Evolutionary conservation across 768 basidiomycete genomes (phyloP).

Genomic region (Naganishia onofrii): DNA sequence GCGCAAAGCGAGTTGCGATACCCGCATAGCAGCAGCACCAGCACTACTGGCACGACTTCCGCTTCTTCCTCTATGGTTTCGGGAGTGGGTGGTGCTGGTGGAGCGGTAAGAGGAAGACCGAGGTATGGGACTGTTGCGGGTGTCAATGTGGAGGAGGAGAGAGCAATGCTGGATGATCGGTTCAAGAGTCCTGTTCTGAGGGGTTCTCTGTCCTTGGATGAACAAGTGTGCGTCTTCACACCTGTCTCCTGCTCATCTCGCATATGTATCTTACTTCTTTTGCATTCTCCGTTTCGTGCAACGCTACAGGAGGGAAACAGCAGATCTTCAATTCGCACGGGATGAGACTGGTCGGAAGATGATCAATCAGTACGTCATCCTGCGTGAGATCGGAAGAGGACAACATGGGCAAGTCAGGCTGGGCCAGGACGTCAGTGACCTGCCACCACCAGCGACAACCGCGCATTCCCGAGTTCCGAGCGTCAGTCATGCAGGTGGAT

Average conservation of each 20-base stretch:
- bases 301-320: slow-evolving; percentile 13
- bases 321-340: slow-evolving; percentile 19
- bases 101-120: background rate
- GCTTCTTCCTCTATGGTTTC: no score
- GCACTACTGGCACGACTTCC: no score
- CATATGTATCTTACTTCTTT: background rate
- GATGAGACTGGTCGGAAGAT: slow-evolving; percentile 50
- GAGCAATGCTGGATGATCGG: background rate
- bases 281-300: background rate
- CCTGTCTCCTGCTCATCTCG: background rate
- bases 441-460: background rate
- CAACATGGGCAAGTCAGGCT: slow-evolving; percentile 87
- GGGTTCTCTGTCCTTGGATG: background rate
- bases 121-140: background rate
- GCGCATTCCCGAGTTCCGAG: slow-evolving; percentile 33
- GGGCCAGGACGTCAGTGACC: slow-evolving; percentile 57
- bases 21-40: no score
- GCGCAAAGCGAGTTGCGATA: slow-evolving; percentile 17
- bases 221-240: background rate
- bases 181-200: background rate
- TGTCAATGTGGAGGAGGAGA: background rate
- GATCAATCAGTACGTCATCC: slow-evolving; percentile 82
- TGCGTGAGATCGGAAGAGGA: slow-evolving; percentile 74
- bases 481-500: slow-evolving; percentile 53
- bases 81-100: background rate